Evolutionary conservation across 495 filamentous ascomycete species (phyloP), one percentile per base, ranked within the genome.

Genomic region (Trichoderma erinaceum): DNA sequence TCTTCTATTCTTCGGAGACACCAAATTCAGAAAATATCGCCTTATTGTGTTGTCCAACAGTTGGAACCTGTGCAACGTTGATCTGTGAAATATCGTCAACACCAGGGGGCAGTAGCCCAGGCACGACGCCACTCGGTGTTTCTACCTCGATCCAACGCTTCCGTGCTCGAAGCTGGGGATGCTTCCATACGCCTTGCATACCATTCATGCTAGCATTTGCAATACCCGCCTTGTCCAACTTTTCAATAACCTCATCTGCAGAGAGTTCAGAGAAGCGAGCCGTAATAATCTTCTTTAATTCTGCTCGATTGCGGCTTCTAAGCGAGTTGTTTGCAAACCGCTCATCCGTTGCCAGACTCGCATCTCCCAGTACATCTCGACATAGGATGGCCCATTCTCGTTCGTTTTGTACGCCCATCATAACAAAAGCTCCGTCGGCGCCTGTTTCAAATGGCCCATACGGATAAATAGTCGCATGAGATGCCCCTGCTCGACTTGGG

Each of bases 351-450:
- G 76, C 73, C 1, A 82, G 32, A 2, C 73, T 72, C 0, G 75
- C 64, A 66, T 66, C 41, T 15, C 64, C 64, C 12, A 4, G 73
- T 8, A 84, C 80, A 21, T 71, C 69, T 0, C 70, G 66, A 65
- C 82, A 84, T 69, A 85, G 83, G 4, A 74, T 81, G 13, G 69
- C 72, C 82, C 81, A 85, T 71, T 85, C 83, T 7, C 82, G 73
- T 71, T 84, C 82, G 67, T 84, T 85, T 66, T 85, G 83, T 38
- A 85, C 79, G 0, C 82, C 83, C 21, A 85, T 70, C 82, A 85
- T 84, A n/a, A 85, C 80, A 0, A 80, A 78, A 13, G 78, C 75
- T 0, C 77, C 75, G 7, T 56, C 50, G 29, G 77, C 79, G 0
- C 81, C 81, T 0, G 83, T 78, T 46, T 80, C 78, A 61, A 85